phyloP scores from a whole-genome alignment of 2,329 filamentous ascomycete species.

The Pseudohalonectria lignicola region DNA sequence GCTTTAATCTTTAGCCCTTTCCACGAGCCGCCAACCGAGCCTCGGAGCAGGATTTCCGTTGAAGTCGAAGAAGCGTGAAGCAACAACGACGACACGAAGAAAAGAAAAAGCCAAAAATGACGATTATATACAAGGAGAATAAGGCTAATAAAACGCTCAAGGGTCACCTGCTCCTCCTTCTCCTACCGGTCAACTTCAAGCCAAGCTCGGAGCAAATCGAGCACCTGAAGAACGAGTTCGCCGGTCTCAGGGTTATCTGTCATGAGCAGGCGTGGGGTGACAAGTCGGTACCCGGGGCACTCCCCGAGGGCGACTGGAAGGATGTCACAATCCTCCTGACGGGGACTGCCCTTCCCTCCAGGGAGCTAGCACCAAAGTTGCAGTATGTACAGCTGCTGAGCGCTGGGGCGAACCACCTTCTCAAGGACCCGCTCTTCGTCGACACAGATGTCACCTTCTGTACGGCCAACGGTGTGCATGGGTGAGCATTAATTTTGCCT shows the following conservation, averaged over 20 bases:
- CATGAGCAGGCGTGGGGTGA: constrained; percentile 17
- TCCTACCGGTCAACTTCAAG: constrained; percentile 17
- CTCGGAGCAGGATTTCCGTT: too few relatives aligned
- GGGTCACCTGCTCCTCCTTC: constrained; percentile 36
- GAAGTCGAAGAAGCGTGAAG: too few relatives aligned
- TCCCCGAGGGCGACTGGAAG: constrained; percentile 27
- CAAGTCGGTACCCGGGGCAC: constrained; percentile 8
- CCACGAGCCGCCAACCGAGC: too few relatives aligned
- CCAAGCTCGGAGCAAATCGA: constrained; percentile 22
- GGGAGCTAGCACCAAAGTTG: constrained; percentile 32
- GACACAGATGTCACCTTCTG: constrained; percentile 39
- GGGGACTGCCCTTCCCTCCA: constrained; percentile 23
- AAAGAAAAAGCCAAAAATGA: too few relatives aligned
- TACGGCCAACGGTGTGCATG: constrained; percentile 47
- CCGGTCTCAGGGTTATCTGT: constrained; percentile 28
- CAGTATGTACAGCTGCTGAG: constrained; percentile 42
- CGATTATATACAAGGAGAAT: too few relatives aligned
- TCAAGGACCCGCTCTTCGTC: constrained; percentile 33
- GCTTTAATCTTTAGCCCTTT: too few relatives aligned
- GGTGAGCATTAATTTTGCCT: constrained; percentile 31
- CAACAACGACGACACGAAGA: too few relatives aligned
- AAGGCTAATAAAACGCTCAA: too few relatives aligned
- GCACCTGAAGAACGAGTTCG: constrained; percentile 25
- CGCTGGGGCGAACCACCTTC: constrained; percentile 40
- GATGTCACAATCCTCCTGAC: constrained; percentile 30